Evolutionary conservation across 2,329 filamentous ascomycete species (phyloP).

Genomic region (Ophiostoma piceae): DNA sequence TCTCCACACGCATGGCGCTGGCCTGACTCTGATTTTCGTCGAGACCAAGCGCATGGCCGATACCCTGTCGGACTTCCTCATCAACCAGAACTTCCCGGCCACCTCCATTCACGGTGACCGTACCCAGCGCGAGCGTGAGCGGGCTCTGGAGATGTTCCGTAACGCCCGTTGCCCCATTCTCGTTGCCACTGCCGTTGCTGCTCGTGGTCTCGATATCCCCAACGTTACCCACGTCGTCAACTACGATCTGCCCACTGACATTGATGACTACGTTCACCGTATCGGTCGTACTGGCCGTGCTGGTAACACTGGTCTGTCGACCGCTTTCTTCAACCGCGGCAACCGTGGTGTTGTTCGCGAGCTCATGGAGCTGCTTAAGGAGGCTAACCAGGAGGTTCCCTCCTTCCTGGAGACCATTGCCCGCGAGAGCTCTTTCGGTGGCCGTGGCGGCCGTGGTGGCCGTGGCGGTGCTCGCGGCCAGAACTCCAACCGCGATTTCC

Average conservation of each 20-base stretch:
- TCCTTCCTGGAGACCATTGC: slow-evolving; percentile 94
- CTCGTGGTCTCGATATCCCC: slow-evolving; percentile 84
- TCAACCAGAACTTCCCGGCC: slow-evolving; percentile 97
- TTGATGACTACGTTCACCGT: slow-evolving; percentile 96
- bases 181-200: slow-evolving; percentile 93
- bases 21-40: slow-evolving; percentile 94
- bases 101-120: slow-evolving; percentile 98
- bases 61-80: slow-evolving; percentile 92
- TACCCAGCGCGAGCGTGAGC: slow-evolving; percentile 97
- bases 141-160: slow-evolving; percentile 95
- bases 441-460: slow-evolving; percentile 57
- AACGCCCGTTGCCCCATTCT: slow-evolving; percentile 92
- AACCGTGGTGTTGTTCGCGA: slow-evolving; percentile 97
- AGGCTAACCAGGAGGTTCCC: slow-evolving; percentile 96
- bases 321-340: slow-evolving; percentile 99
- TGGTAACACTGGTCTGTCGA: slow-evolving; percentile 96
- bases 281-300: slow-evolving; percentile 99
- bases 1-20: slow-evolving; percentile 82
- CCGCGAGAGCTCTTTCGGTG: slow-evolving; percentile 81
- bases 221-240: slow-evolving; percentile 98
- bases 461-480: slow-evolving; percentile 69
- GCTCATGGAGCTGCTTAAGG: slow-evolving; percentile 94
- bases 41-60: slow-evolving; percentile 99
- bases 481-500: slow-evolving; percentile 78
- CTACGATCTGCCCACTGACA: slow-evolving; percentile 87